Percentiles rank a stretch among this genome's conserved stretches.
These are phyloP conservation scores for Xylariaceae sp. DNA, from an alignment of 2,329 filamentous ascomycete species.

Conservation along the genomic window DNA sequence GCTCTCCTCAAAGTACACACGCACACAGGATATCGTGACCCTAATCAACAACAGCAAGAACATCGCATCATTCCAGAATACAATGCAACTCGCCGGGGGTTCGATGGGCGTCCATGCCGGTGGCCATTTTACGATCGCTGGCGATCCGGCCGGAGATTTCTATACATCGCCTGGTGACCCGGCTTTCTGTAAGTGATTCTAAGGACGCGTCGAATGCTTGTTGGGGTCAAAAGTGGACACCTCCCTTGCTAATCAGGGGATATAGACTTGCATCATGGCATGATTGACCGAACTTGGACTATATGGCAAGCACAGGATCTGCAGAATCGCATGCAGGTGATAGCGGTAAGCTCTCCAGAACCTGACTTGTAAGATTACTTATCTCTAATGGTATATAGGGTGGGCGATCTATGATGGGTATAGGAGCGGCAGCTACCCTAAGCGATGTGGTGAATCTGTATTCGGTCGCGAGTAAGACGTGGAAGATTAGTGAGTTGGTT, in stretches of 20 bases:
- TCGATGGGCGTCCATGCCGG: slow-evolving; percentile 46
- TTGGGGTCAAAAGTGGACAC: too few relatives aligned
- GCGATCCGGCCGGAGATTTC: slow-evolving; percentile 46
- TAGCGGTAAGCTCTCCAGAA: slow-evolving; percentile 25
- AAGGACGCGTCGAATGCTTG: too few relatives aligned
- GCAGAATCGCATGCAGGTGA: slow-evolving; percentile 26
- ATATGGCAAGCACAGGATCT: slow-evolving; percentile 30
- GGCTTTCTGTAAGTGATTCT: slow-evolving; percentile 25
- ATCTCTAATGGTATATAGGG: slow-evolving; percentile 19
- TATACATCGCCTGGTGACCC: slow-evolving; percentile 42
- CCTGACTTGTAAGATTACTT: neutral
- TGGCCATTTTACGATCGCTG: slow-evolving; percentile 49
- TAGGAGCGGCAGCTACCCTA: slow-evolving; percentile 11
- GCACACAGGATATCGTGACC: slow-evolving; percentile 32
- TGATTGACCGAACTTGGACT: slow-evolving; percentile 29
- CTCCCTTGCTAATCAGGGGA: neutral
- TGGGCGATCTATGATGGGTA: slow-evolving; percentile 20
- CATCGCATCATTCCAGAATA: slow-evolving; percentile 45
- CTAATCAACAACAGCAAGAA: slow-evolving; percentile 43
- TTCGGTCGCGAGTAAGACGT: slow-evolving; percentile 19
- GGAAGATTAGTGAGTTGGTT: slow-evolving; percentile 37
- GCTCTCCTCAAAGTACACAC: slow-evolving; percentile 25
- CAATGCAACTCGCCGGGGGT: slow-evolving; percentile 41
- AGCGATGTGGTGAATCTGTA: slow-evolving; percentile 25
- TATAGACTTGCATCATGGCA: slow-evolving; percentile 26